A percentile compares a stretch with the other conserved stretches of the same genome.
Conservation (phyloP, 805 yeast species). For the Lipomyces orientalis region DNA sequence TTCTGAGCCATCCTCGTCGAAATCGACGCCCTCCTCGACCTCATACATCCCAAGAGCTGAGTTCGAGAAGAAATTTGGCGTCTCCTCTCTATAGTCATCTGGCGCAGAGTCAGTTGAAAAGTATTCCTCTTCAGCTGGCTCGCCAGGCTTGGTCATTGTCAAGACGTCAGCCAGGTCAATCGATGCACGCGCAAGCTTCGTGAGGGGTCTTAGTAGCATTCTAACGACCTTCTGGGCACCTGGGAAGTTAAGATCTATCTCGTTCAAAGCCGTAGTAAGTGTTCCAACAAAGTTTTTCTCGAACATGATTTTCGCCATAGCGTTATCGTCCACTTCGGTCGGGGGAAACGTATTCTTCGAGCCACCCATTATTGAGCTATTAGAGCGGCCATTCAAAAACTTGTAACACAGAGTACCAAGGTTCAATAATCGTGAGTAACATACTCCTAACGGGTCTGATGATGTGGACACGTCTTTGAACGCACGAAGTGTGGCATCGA, state of each 20-base stretch:
- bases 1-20: conserved; percentile 58
- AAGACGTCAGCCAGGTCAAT: conserved; percentile 47
- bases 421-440: conserved; percentile 63
- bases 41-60: conserved; percentile 96
- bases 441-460: conserved; percentile 47
- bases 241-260: conserved; percentile 76
- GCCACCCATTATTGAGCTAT: not conserved
- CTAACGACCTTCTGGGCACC: conserved; percentile 63
- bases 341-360: conserved; percentile 16
- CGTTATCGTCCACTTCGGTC: conserved; percentile 58
- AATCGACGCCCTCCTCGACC: conserved; percentile 70
- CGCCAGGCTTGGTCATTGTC: conserved; percentile 44
- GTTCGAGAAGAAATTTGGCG: conserved; percentile 82
- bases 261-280: conserved; percentile 65
- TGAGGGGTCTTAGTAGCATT: conserved; percentile 61
- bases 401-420: conserved; percentile 54
- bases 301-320: conserved; percentile 66
- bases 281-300: conserved; percentile 61
- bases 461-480: conserved; percentile 58
- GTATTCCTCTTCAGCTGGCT: conserved; percentile 58
- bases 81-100: conserved; percentile 58
- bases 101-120: conserved; percentile 50
- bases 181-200: conserved; percentile 53
- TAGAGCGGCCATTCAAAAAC: conserved; percentile 42
- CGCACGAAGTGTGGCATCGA: conserved; percentile 69